Evolutionary conservation across 2,329 filamentous ascomycete species (phyloP), one percentile per base, ranked within the genome.

Genomic region (Apiospora koreana): DNA sequence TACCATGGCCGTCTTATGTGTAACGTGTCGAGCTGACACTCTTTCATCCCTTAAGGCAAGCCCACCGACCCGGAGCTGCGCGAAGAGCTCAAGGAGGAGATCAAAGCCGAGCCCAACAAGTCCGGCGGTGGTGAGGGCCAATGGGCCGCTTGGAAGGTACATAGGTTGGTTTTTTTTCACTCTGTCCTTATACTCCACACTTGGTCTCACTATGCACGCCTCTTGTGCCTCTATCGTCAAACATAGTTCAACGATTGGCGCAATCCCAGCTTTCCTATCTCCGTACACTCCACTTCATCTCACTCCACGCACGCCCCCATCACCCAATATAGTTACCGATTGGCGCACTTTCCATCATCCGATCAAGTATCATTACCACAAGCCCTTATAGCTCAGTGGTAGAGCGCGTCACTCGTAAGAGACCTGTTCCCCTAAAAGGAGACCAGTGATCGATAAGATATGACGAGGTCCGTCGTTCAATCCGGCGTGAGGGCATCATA

Each of bases 81-180:
- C 21, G 64, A 66, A 9, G 42, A 66, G 64, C 64, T 66, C 64
- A 66, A 66, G 64, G 35, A 66, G 35, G 35, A 83, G 50, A 83
- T 83, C 70, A 81, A 83, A 71, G 78, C 82, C 72, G 79, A 83
- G 71, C 79, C 81, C 0, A 83, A 83, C 68, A 83, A 83, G 69
- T 80, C 79, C 0, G 82, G 81, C 38, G 81, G 80, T 18, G 82
- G 82, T 1, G 73, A 82, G 69, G 81, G 81, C 16, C 77, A 81
- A 69, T 81, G 80, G 80, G 72, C 80, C 2, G 80, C 80, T 0
- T 82, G 80, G 79, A 81, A 81, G 76, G 80, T 79, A 38, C 71
- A 65, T 14, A 1, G 28, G 9, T 71, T n/a, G 71, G 3, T 73
- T 73, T 73, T 68, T 21, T 46, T 21, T 21, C 2, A 46, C 21